These are phyloP conservation scores for Penicillium thymicola DNA, from an alignment of 2,329 filamentous ascomycete genomes.

Conservation along the genomic window DNA sequence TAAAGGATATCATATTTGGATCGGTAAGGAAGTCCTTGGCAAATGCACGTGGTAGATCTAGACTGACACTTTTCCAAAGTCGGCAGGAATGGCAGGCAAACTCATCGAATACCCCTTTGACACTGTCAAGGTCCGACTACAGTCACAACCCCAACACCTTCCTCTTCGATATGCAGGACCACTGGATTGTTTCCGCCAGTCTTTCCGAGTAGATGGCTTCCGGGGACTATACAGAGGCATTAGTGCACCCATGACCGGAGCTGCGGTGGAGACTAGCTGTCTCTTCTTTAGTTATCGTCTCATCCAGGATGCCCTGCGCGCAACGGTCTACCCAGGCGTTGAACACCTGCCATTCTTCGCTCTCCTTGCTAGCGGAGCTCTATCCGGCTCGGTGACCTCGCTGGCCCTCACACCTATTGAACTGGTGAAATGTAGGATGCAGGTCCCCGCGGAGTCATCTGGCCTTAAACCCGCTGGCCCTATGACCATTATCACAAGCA, in stretches of 20 bases:
- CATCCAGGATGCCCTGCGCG: constrained; percentile 60
- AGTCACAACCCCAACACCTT: constrained; percentile 85
- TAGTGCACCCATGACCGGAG: constrained; percentile 83
- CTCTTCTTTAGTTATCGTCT: constrained; percentile 88
- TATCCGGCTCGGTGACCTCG: constrained; percentile 84
- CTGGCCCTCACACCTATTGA: constrained; percentile 92
- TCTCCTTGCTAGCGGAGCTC: constrained; percentile 76
- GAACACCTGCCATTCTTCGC: constrained; percentile 69
- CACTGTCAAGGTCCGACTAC: constrained; percentile 93
- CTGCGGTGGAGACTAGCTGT: constrained; percentile 86
- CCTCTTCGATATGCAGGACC: constrained; percentile 82
- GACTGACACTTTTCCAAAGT: constrained; percentile 42
- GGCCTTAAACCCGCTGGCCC: constrained; percentile 56
- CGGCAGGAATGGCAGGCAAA: constrained; percentile 85
- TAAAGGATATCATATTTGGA: constrained; percentile 86
- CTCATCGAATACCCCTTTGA: constrained; percentile 99
- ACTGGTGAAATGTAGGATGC: constrained; percentile 97
- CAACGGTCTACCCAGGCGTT: constrained; percentile 55
- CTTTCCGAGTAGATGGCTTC: constrained; percentile 74
- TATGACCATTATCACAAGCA: constrained; percentile 67
- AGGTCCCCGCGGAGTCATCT: constrained; percentile 59
- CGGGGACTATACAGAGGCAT: constrained; percentile 86
- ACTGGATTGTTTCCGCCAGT: constrained; percentile 89
- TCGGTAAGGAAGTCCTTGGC: constrained; percentile 57
- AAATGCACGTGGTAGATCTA: background rate